Base-by-base conservation (phyloP, 257 asterid species). In the Cordia subcordata region DNA sequence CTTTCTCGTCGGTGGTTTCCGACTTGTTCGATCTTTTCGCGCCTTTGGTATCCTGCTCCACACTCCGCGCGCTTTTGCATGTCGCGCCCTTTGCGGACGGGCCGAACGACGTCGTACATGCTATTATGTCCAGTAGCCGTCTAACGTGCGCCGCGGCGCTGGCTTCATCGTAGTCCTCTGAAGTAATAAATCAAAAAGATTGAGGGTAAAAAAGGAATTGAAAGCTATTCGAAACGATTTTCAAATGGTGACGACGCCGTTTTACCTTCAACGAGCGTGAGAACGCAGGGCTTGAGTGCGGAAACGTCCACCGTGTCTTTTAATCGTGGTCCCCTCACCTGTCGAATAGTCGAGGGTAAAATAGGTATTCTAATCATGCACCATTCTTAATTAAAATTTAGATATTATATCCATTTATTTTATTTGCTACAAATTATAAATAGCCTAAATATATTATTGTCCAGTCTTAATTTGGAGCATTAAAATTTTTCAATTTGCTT, bases 291-390 rank as follows among this genome's bases (percentile, higher is more conserved):
- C 53, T 88, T 92, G 73, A 92, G 73, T 65, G 99, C 96, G 73
- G 96, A 77, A 49, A 92, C 85, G 83, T 92, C 96, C 80, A 88
- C 96, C 69, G 83, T 77, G 66, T 88, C 96, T 68, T 86, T 92
- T 63, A 92, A 77, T 39, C 77, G 91, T 71, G 94, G 89, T 63
- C 99, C 99, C 81, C 94, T 71, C 0, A 82, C 81, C 98, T 91
- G 70, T 38, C 21, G 17, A 49, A 17, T 57, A 3, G 18, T 49
- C 9, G 20, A 40, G 46, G 69, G 62, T 58, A 54, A 45, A 65
- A 60, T n/a, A 18, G 68, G 47, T 42, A 27, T 27, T 27, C 6
- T 27, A 27, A 6, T 27, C 35, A 27, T 27, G 3, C 35, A 27
- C 35, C 35, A 27, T 12, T 39, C 21, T 45, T 27, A 1, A 0